A percentile compares a stretch with the other conserved stretches of the same genome.
Evolutionary conservation across 495 filamentous ascomycete genomes (phyloP).

Genomic region (Aspergillus indologenus): DNA sequence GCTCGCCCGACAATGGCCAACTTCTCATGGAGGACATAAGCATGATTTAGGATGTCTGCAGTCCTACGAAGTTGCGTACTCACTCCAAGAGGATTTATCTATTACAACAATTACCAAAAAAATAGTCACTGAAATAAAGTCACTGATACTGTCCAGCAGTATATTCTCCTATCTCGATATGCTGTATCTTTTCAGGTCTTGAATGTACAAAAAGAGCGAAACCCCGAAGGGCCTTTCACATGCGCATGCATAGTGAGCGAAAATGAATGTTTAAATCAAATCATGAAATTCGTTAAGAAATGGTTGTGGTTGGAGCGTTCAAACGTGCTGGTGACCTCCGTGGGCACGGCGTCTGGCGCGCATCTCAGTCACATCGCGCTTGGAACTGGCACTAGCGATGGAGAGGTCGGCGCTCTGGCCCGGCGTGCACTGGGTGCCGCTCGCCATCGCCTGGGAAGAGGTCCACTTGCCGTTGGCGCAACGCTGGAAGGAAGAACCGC

Average conservation of each 20-base stretch:
- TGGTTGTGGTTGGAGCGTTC: not conserved
- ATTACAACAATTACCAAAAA: too few species aligned
- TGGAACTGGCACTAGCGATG: constrained; percentile 26
- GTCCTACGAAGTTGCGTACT: too few species aligned
- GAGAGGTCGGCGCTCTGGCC: constrained; percentile 48
- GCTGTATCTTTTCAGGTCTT: not conserved
- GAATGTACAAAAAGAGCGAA: not conserved
- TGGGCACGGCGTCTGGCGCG: constrained; percentile 31
- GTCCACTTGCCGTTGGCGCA: constrained; percentile 65
- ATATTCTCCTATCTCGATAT: not conserved
- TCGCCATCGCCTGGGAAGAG: constrained; percentile 46
- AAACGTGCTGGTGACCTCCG: constrained; percentile 25
- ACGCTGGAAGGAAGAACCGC: constrained; percentile 54
- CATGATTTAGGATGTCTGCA: too few species aligned
- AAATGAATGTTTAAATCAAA: not conserved
- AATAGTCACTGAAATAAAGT: too few species aligned
- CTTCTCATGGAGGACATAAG: too few species aligned
- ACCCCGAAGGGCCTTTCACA: not conserved
- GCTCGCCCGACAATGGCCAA: too few species aligned
- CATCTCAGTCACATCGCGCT: constrained; percentile 31
- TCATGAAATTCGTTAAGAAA: not conserved
- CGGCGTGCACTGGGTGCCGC: constrained; percentile 56
- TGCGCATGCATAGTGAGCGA: not conserved
- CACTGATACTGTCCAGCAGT: not conserved
- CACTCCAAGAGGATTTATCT: too few species aligned